Base-by-base conservation (phyloP, 169 alveolate genomes). In the Besnoitia besnoiti region DNA sequence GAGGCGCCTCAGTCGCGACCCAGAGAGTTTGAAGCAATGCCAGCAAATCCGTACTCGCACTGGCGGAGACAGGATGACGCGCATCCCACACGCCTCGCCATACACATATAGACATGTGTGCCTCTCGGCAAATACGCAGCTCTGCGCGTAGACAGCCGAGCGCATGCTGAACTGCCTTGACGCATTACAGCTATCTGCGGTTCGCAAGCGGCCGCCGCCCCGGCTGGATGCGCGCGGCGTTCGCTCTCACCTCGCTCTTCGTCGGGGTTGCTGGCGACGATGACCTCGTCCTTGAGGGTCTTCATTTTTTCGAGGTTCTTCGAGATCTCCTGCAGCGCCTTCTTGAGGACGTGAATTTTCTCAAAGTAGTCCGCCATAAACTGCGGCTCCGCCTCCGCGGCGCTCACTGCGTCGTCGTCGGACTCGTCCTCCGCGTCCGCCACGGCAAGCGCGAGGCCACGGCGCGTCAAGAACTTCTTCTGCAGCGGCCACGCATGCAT, bases 211-310 rank as follows among this genome's bases (percentile, higher is more conserved):
- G n/a, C n/a, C n/a, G n/a, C n/a, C n/a, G 55, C 14, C 55, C 14
- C 14, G 55, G 24, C 24, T 55, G 12, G 33, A 21, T 19, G n/a
- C 67, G 67, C 67, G 3, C 24, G 67, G 12, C 67, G 67, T 55
- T 3, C 27, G 7, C 27, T 73, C n/a, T 16, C 24, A 77, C 88
- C 93, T 80, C 88, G 44, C 39, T 92, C 95, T 27, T 85, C 84
- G 46, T 87, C 94, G 30, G 94, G 92, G 33, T 40, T 67, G 27
- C 90, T 84, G 35, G 94, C 92, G 2, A n/a, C 40, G 33, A 80
- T 46, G 27, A 55, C 75, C 27, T 8, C 80, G 8, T 40, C 27
- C 59, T 92, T 75, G 37, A 92, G 90, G 30, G 27, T 47, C 40
- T 55, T 51, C 61, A 91, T 55, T 33, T 37, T 30, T 16, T 91